These are phyloP conservation scores for Cymbidium sinense DNA, from an alignment of 106 monocot genomes.

Conservation along the genomic window DNA sequence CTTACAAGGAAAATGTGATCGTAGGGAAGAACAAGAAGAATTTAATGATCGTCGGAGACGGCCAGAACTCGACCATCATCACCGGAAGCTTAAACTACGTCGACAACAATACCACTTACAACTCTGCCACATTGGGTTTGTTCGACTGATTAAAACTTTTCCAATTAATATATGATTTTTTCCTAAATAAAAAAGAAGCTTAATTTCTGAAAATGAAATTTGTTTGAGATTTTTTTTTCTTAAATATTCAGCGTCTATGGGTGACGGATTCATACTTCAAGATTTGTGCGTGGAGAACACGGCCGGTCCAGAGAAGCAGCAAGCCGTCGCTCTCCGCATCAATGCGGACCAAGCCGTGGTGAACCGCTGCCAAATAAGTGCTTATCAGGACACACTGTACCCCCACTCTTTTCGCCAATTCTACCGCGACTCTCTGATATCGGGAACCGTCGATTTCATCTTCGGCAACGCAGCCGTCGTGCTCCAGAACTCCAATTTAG, in stretches of 20 bases:
- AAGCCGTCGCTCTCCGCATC: slow-evolving; percentile 54
- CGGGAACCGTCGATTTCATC: slow-evolving; percentile 41
- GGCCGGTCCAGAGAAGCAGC: slow-evolving; percentile 57
- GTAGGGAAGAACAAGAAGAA: slow-evolving; percentile 30
- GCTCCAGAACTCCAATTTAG: slow-evolving; percentile 28
- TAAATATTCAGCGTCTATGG: slow-evolving; percentile 22
- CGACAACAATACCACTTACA: slow-evolving; percentile 24
- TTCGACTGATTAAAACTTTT: not conserved
- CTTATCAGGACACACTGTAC: slow-evolving; percentile 43
- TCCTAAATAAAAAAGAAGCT: no score
- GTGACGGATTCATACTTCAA: slow-evolving; percentile 28
- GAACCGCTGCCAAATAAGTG: slow-evolving; percentile 26
- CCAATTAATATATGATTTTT: not conserved
- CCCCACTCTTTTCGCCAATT: slow-evolving; percentile 32
- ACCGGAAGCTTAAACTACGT: slow-evolving; percentile 28
- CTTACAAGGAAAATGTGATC: slow-evolving; percentile 26
- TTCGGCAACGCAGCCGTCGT: slow-evolving; percentile 43
- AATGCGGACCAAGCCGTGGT: slow-evolving; percentile 24
- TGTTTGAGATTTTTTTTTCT: not conserved
- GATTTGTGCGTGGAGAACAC: slow-evolving; percentile 57
- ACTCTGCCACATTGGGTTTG: slow-evolving; percentile 35
- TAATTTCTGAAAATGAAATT: no score
- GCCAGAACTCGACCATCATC: slow-evolving; percentile 21
- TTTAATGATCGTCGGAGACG: slow-evolving; percentile 32
- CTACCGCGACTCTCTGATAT: slow-evolving; percentile 29